phyloP scores from a whole-genome alignment of 306 rosid species.

The Cyclanthera cordifolia region DNA sequence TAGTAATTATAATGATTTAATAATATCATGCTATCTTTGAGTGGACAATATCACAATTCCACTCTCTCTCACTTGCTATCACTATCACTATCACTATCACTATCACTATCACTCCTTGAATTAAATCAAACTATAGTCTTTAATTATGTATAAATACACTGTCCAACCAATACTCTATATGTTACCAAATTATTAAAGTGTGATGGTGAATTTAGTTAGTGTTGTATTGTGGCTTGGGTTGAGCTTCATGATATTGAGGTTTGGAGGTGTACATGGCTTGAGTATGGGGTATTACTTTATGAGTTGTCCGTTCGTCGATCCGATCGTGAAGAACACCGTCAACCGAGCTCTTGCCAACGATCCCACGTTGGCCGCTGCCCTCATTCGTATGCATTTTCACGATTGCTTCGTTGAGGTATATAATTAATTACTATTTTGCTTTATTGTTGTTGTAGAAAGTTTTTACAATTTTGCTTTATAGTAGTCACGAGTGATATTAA shows the following conservation, averaged over 20 bases:
- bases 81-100: too few relatives aligned
- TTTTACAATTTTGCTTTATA: too few relatives aligned
- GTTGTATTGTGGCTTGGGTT: background rate
- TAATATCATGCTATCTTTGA: background rate
- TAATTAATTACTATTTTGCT: background rate
- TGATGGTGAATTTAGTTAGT: background rate
- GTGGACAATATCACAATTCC: constrained; percentile 1
- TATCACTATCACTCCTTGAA: too few relatives aligned
- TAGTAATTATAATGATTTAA: background rate
- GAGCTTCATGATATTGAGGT: background rate
- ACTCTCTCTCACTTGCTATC: too few relatives aligned
- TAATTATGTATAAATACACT: background rate
- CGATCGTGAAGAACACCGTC: constrained; percentile 32
- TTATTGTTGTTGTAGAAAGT: too few relatives aligned
- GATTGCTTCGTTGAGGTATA: constrained; percentile 67
- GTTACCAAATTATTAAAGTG: too few relatives aligned
- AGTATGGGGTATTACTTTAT: constrained; percentile 41
- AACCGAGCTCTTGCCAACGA: constrained; percentile 41
- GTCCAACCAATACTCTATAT: background rate
- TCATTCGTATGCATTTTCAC: constrained; percentile 75
- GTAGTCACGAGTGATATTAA: too few relatives aligned
- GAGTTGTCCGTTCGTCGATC: constrained; percentile 47
- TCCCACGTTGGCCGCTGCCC: constrained; percentile 59
- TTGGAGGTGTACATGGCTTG: constrained; percentile 24
- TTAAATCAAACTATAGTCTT: background rate